A percentile compares a stretch with the other conserved stretches of the same genome.
These are phyloP conservation scores for Hyaloscypha hepaticicola DNA, from an alignment of 495 filamentous ascomycete genomes.

Conservation along the genomic window DNA sequence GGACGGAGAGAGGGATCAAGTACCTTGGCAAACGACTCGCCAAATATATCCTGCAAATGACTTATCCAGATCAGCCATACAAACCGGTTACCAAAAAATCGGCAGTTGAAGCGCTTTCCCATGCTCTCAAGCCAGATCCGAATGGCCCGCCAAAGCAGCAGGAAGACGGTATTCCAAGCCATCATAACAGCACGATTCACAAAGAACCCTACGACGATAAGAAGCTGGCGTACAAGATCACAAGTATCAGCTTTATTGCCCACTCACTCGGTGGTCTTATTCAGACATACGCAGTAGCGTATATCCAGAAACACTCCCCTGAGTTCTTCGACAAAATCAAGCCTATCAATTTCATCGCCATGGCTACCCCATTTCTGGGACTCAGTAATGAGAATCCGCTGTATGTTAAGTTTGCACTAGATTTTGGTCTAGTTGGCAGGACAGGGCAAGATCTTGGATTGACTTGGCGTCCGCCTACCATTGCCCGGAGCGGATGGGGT, in stretches of 20 bases:
- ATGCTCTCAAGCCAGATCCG: conserved; percentile 34
- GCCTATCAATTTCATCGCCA: conserved; percentile 90
- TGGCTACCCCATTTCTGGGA: conserved; percentile 88
- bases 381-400: conserved; percentile 96
- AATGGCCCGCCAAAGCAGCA: conserved; percentile 26
- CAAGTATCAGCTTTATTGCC: conserved; percentile 92
- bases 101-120: conserved; percentile 37
- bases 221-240: conserved; percentile 76
- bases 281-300: conserved; percentile 94
- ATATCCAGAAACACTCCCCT: conserved; percentile 95
- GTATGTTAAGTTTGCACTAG: conserved; percentile 94
- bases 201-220: conserved; percentile 35
- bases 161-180: conserved; percentile 40
- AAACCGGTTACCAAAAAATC: conserved; percentile 60
- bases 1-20: conserved; percentile 92
- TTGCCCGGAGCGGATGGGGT: conserved; percentile 83
- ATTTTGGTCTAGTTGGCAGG: conserved; percentile 91
- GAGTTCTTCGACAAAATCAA: conserved; percentile 83
- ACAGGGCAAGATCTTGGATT: conserved; percentile 94
- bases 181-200: conserved; percentile 55
- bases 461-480: conserved; percentile 86
- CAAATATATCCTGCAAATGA: conserved; percentile 84
- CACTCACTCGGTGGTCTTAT: conserved; percentile 91
- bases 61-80: conserved; percentile 88
- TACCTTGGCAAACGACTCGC: conserved; percentile 93